Evolutionary conservation across 2,329 filamentous ascomycete genomes (phyloP).

Genomic region (Talaromyces islandicus): DNA sequence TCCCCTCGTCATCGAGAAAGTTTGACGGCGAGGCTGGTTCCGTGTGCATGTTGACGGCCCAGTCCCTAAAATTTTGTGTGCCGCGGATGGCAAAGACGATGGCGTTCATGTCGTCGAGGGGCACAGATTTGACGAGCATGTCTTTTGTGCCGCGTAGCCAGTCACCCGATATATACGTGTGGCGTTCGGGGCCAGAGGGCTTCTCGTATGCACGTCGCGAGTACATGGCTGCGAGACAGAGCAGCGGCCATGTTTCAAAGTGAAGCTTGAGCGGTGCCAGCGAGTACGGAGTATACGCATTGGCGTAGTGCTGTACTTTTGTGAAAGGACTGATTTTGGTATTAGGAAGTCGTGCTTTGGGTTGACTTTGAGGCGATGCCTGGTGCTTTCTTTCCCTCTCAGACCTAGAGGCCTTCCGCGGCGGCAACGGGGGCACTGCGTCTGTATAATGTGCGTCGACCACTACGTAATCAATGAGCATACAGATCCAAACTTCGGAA

Average conservation of each 20-base stretch:
- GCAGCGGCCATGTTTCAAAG: conserved; percentile 67
- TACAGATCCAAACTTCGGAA: not conserved
- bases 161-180: conserved; percentile 65
- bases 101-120: conserved; percentile 69
- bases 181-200: conserved; percentile 56
- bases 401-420: not conserved
- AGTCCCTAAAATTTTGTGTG: conserved; percentile 74
- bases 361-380: not conserved
- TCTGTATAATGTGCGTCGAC: not conserved
- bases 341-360: conserved; percentile 15
- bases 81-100: conserved; percentile 82
- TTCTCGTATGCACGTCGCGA: conserved; percentile 68
- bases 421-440: not conserved
- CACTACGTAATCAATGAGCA: not conserved
- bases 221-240: conserved; percentile 73
- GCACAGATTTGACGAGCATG: conserved; percentile 76
- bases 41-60: conserved; percentile 74
- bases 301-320: conserved; percentile 73
- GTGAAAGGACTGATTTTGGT: conserved; percentile 53
- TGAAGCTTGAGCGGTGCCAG: conserved; percentile 65
- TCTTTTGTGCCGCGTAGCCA: conserved; percentile 72
- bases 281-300: conserved; percentile 64
- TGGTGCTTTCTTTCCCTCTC: not conserved
- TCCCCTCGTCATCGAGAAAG: conserved; percentile 72
- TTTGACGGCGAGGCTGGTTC: conserved; percentile 59